Conservation (phyloP, 108 stramenopile genomes). For the Conticribra weissflogii region DNA sequence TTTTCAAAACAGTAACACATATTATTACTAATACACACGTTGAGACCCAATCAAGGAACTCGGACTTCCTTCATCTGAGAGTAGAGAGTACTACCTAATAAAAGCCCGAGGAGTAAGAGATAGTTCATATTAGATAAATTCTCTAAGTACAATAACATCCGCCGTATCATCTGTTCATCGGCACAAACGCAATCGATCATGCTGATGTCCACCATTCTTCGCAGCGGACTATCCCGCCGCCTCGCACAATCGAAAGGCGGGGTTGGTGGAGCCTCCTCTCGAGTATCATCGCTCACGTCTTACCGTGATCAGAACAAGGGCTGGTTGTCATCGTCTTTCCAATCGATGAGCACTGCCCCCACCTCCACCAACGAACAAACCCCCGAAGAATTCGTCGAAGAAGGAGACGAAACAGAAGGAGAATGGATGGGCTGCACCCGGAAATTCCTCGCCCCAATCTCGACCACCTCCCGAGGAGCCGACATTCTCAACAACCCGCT, state of each 20-base stretch:
- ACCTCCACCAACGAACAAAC: background rate
- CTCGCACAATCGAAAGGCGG: background rate
- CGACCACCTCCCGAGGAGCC: slow-evolving; percentile 56
- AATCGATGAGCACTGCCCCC: background rate
- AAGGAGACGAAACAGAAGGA: slow-evolving; percentile 52
- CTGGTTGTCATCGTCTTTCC: background rate
- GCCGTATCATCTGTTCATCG: too few relatives aligned
- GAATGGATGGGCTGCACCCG: slow-evolving; percentile 81
- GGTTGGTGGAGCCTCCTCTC: background rate
- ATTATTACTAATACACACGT: too few relatives aligned
- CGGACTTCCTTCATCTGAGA: too few relatives aligned
- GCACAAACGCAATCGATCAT: background rate
- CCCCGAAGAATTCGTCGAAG: slow-evolving; percentile 25
- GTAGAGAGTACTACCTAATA: too few relatives aligned
- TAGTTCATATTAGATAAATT: too few relatives aligned
- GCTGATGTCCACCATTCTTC: background rate
- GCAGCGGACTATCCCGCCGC: slow-evolving; percentile 15
- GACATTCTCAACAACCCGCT: slow-evolving; percentile 68
- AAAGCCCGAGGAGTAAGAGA: too few relatives aligned
- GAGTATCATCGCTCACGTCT: background rate
- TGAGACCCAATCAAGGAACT: too few relatives aligned
- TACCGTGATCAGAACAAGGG: background rate
- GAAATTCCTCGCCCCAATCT: slow-evolving; percentile 70
- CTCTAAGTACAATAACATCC: too few relatives aligned
- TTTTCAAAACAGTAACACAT: too few relatives aligned